A percentile compares a stretch with the other conserved stretches of the same genome.
These are phyloP conservation scores for Calonectria naviculata DNA, from an alignment of 2,329 filamentous ascomycete genomes.

Conservation along the genomic window DNA sequence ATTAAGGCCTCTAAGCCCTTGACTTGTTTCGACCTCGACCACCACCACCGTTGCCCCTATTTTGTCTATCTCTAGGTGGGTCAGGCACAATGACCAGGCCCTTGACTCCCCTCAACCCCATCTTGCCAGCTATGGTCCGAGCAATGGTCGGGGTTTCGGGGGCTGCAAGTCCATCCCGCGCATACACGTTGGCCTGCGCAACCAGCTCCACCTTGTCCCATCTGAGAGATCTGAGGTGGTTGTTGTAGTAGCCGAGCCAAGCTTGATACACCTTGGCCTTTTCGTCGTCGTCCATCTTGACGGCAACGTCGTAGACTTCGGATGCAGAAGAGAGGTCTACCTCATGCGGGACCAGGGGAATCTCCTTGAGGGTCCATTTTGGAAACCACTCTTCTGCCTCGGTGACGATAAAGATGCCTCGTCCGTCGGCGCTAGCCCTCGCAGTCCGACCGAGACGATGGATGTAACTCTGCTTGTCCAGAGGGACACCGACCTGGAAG, in stretches of 20 bases:
- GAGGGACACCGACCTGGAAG: constrained; percentile 70
- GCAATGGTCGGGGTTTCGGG: constrained; percentile 59
- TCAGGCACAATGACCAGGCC: constrained; percentile 61
- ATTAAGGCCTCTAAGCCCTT: background rate
- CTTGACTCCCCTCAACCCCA: constrained; percentile 64
- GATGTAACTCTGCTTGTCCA: constrained; percentile 72
- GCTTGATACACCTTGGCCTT: constrained; percentile 65
- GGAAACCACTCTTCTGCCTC: constrained; percentile 63
- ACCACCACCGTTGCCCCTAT: constrained; percentile 34
- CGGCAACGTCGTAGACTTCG: constrained; percentile 52
- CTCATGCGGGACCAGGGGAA: constrained; percentile 60
- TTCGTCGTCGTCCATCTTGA: constrained; percentile 55
- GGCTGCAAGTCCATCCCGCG: constrained; percentile 57
- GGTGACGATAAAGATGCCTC: constrained; percentile 70
- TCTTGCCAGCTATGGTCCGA: constrained; percentile 64
- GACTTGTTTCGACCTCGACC: constrained; percentile 5
- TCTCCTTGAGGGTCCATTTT: constrained; percentile 61
- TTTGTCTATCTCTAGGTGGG: constrained; percentile 45
- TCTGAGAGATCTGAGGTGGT: constrained; percentile 55
- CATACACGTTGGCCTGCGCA: constrained; percentile 61
- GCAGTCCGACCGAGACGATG: constrained; percentile 76
- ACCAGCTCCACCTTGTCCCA: constrained; percentile 60
- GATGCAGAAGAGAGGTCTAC: constrained; percentile 56
- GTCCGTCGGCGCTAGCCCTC: constrained; percentile 71
- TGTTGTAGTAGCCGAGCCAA: constrained; percentile 68